Conservation (phyloP, 257 asterid genomes). For the Solanum corneliomulleri region DNA sequence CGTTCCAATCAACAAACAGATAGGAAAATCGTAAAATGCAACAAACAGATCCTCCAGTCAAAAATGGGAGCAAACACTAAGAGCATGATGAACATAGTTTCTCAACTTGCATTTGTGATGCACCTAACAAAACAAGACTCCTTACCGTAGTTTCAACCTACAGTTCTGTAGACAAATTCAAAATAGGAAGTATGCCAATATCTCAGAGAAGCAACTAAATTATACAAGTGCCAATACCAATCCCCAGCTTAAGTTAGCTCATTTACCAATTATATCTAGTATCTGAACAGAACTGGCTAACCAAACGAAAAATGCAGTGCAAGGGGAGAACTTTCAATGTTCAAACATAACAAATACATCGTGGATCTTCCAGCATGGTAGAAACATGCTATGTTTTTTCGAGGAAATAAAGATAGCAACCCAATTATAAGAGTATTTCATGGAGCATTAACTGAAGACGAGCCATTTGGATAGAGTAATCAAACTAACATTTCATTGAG, state of each 20-base stretch:
- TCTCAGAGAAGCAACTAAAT: not conserved
- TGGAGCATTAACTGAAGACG: not conserved
- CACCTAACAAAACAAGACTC: not conserved
- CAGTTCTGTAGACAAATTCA: not conserved
- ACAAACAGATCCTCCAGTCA: not conserved
- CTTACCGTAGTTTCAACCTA: not conserved
- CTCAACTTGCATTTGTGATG: not conserved
- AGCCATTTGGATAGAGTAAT: not conserved
- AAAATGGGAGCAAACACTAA: not conserved
- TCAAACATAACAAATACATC: not conserved
- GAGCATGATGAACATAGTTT: not conserved
- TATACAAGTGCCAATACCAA: not conserved
- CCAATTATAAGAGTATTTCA: not conserved
- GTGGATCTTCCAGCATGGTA: not conserved
- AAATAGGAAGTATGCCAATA: not conserved
- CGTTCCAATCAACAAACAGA: not conserved
- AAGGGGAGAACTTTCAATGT: not conserved
- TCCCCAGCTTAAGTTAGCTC: not conserved
- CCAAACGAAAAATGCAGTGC: not conserved
- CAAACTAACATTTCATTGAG: not conserved
- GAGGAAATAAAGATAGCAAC: not conserved
- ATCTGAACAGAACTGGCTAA: not conserved
- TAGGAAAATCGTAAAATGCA: not conserved
- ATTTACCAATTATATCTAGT: not conserved
- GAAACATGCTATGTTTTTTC: not conserved